Evolutionary conservation across 257 asterid genomes (phyloP), one percentile per base, ranked within the genome.

Genomic region (Ilex asprella): DNA sequence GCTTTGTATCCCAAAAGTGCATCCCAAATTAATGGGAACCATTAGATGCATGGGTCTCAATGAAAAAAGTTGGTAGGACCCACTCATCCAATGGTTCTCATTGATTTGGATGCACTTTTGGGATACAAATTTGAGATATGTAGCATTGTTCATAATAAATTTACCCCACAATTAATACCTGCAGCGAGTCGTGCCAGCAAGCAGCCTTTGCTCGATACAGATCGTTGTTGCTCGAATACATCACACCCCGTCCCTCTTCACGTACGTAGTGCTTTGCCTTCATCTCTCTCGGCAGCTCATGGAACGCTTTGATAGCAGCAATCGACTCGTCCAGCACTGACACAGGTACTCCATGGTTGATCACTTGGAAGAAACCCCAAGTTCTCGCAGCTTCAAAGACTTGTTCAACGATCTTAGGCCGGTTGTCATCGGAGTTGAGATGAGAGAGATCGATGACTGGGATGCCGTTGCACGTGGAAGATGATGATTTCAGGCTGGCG

Each of bases 131-230:
- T n/a, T n/a, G n/a, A n/a, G n/a, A n/a, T n/a, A n/a, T n/a, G n/a
- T n/a, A n/a, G n/a, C n/a, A n/a, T n/a, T n/a, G n/a, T n/a, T n/a
- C n/a, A 21, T 21, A 21, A 21, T 21, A 21, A 21, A 21, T 21
- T 21, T 21, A 0, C 27, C 27, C 27, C 0, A 21, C 27, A 21
- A 21, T 21, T 21, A 21, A 21, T 21, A 21, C 41, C 41, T 35
- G 41, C 41, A 35, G 6, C 9, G 27, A 31, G 53, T 65, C 70
- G 12, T 57, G 68, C 61, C 61, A 64, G 5, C 51, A 51, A 10
- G 67, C 60, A 39, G 59, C 68, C 12, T 64, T 27, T 7, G 68
- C 39, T 27, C 51, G 30, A 30, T 53, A 53, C 61, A 64, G 39
- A 56, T 64, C 61, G 50, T 53, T 16, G 43, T 64, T 64, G 41